Conservation (phyloP, 1,284 basidiomycete species). For the Boletus sp. region DNA sequence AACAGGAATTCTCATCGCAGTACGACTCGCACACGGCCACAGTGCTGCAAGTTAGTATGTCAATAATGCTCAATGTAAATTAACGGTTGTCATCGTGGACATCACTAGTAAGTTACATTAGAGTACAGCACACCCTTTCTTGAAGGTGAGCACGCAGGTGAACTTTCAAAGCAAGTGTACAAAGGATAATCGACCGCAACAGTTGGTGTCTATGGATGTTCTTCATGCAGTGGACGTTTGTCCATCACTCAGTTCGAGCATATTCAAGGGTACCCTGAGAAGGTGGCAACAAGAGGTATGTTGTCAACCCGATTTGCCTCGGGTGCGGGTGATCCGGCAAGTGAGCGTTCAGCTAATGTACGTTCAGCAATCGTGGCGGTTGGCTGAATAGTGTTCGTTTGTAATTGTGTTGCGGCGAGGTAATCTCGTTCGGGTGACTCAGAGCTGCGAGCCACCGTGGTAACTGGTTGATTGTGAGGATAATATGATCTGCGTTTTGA, state of each 20-base stretch:
- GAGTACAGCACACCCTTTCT: constrained; percentile 8
- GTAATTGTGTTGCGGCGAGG: constrained; percentile 33
- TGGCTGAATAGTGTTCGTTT: constrained; percentile 43
- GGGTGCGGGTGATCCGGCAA: constrained; percentile 49
- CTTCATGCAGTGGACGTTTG: constrained; percentile 1
- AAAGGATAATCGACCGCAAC: constrained; percentile 9
- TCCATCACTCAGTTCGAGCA: not conserved
- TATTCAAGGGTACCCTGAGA: constrained; percentile 19
- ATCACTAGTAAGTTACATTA: constrained; percentile 12
- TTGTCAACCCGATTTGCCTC: constrained; percentile 24
- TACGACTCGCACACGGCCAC: too few species aligned
- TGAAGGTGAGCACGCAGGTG: constrained; percentile 1
- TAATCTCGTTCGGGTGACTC: constrained; percentile 38
- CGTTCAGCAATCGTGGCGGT: constrained; percentile 49
- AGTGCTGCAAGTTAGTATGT: too few species aligned
- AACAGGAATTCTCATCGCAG: too few species aligned
- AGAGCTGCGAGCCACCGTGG: constrained; percentile 39
- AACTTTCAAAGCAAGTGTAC: constrained; percentile 8
- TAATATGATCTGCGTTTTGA: constrained; percentile 72
- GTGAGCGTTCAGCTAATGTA: constrained; percentile 55
- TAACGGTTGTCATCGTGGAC: not conserved
- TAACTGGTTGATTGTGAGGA: constrained; percentile 69
- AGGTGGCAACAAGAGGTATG: constrained; percentile 30
- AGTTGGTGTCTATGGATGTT: constrained; percentile 5
- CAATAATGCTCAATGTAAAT: not conserved